Conservation (phyloP, 164 flowering plant species). For the grape (Vitis vinifera) region ASM3070453v1 NC_081822.1:36245501-36246000, state of each 20-base stretch:
- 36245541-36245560: conserved; percentile 37
- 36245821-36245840: too few relatives aligned
- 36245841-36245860: too few relatives aligned
- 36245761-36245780: too few relatives aligned
- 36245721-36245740: not conserved
- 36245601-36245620: conserved; percentile 31
- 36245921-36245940: too few relatives aligned
- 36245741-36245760: too few relatives aligned
- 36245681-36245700: not conserved
- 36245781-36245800: not conserved
- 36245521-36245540: conserved; percentile 45
- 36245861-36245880: too few relatives aligned
- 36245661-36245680: not conserved
- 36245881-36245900: too few relatives aligned
- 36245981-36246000: too few relatives aligned
- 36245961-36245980: too few relatives aligned
- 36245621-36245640: conserved; percentile 23
- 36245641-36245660: conserved; percentile 33
- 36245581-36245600: conserved; percentile 16
- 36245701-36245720: not conserved
- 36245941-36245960: too few relatives aligned
- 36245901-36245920: too few relatives aligned
- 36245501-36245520: conserved; percentile 28
- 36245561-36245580: conserved; percentile 3
- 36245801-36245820: not conserved